Evolutionary conservation across 805 yeast genomes (phyloP).

Genomic region (Kurtzmaniella fragi): DNA sequence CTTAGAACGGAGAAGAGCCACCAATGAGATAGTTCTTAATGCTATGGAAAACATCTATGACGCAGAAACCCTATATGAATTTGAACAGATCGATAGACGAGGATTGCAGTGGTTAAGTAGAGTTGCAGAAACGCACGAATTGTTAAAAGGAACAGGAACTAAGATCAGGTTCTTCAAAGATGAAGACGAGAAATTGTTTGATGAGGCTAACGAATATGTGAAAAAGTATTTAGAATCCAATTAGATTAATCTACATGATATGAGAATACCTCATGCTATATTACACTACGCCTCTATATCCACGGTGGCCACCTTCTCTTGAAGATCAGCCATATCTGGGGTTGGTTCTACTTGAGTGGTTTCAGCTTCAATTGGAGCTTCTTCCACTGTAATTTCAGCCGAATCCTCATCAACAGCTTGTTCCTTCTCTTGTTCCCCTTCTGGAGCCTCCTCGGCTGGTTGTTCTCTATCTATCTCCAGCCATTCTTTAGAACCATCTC

Average conservation of each 20-base stretch:
- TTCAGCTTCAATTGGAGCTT: too few species aligned
- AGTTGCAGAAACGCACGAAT: conserved; percentile 23
- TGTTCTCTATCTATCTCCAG: background rate
- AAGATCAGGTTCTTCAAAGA: conserved; percentile 28
- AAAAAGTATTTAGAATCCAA: background rate
- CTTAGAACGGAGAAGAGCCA: conserved; percentile 2
- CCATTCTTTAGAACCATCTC: conserved; percentile 47
- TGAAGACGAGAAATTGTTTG: conserved; percentile 30
- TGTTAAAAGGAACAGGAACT: conserved; percentile 23
- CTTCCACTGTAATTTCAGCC: background rate
- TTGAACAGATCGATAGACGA: conserved; percentile 30
- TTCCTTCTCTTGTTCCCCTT: background rate
- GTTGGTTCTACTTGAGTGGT: too few species aligned
- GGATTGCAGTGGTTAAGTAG: conserved; percentile 37
- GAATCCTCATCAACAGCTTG: too few species aligned
- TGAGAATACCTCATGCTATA: too few species aligned
- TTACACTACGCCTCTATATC: too few species aligned
- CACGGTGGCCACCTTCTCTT: too few species aligned
- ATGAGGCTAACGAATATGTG: conserved; percentile 10
- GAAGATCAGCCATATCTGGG: too few species aligned
- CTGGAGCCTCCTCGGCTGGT: background rate
- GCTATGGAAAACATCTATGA: conserved; percentile 19
- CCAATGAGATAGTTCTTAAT: conserved; percentile 13
- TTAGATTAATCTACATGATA: too few species aligned
- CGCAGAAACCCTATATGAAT: conserved; percentile 21